phyloP scores from a whole-genome alignment of 1,139 yeast species.

The Wickerhamomyces sp. region DNA sequence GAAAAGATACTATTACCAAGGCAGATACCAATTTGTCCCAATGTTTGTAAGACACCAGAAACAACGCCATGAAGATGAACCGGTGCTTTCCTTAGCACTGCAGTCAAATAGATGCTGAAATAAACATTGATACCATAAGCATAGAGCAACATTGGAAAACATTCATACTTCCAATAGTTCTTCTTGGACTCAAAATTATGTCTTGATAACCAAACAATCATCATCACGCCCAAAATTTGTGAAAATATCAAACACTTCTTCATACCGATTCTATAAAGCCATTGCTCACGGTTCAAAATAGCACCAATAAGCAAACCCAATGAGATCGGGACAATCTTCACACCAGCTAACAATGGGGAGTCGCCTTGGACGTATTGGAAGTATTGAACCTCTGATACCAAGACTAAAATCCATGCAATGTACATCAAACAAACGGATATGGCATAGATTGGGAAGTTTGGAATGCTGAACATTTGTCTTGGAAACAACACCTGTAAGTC shows the following conservation, averaged over 20 bases:
- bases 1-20: conserved; percentile 14
- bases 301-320: conserved; percentile 8
- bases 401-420: conserved; percentile 8
- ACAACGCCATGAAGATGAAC: conserved; percentile 29
- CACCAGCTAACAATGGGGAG: conserved; percentile 24
- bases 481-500: conserved; percentile 18
- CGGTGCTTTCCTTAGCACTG: conserved; percentile 27
- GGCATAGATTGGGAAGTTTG: conserved; percentile 15
- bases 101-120: conserved; percentile 10
- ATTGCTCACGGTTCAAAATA: conserved; percentile 7
- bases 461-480: conserved; percentile 13
- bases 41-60: conserved; percentile 27
- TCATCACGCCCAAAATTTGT: conserved; percentile 9
- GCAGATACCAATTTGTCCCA: conserved; percentile 25
- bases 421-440: conserved; percentile 9
- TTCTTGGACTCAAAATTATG: conserved; percentile 12
- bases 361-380: conserved; percentile 15
- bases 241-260: conserved; percentile 18
- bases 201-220: conserved; percentile 23
- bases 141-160: conserved; percentile 16
- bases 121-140: conserved; percentile 17
- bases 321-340: conserved; percentile 23
- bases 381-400: conserved; percentile 13
- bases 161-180: conserved; percentile 27
- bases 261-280: conserved; percentile 15